Evolutionary conservation across 2,329 filamentous ascomycete species (phyloP), one percentile per base, ranked within the genome.

Genomic region (Camptophora hylomeconis): DNA sequence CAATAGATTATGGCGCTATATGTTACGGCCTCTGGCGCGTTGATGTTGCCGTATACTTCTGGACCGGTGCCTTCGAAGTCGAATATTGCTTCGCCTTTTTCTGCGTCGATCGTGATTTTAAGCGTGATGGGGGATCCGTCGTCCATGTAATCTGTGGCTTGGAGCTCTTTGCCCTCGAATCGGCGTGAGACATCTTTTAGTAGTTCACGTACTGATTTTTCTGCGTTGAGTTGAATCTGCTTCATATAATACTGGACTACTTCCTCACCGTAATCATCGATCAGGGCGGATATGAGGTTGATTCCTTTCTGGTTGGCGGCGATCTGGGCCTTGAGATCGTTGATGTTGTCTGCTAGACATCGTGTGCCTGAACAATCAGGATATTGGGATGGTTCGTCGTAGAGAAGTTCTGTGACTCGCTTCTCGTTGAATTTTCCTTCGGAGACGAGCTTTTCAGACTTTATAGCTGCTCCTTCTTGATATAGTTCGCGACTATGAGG

Each of bases 241-340:
- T 68, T 63, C 82, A 92, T 89, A 52, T 87, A 87, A 46, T 80
- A 77, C 42, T 83, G 75, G 0, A 92, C 82, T 0, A 79, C 77
- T 2, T 74, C 63, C 42, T 82, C 74, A 10, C 75, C 75, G 42
- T 86, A 89, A 45, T 89, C 82, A 11, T 70, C 66, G 40, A 92
- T 84, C 2, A 89, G 59, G 0, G 68, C 65, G 27, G 68, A 69
- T 40, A 92, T 89, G 13, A 87, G 61, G 19, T 72, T 75, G 46
- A 87, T 87, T 6, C 83, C 83, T 43, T 84, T 84, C 44, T 83
- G 77, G 46, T 92, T 92, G 8, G 82, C 81, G 0, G 83, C 81
- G 8, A 89, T 76, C 49, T 92, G 82, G 0, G 83, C 83, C 51
- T 86, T 84, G 21, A 92, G 63, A 48, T 92, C 83, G 29, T 82